Conservation (phyloP, 805 yeast genomes). For the Spencermartinsiella europaea region DNA sequence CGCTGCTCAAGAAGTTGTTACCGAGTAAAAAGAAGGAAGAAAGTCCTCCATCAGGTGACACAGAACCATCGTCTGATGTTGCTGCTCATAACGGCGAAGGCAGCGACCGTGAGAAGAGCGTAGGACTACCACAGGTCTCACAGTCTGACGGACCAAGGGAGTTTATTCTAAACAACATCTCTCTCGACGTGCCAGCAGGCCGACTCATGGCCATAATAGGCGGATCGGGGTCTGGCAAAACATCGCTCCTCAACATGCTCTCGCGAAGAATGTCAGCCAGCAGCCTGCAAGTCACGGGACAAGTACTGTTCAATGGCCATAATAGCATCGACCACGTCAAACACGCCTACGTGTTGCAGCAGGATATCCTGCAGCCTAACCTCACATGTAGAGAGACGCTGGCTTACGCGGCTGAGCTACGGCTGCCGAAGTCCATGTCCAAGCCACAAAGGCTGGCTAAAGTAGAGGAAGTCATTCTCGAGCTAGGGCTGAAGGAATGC, state of each 20-base stretch:
- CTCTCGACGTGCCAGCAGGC: slow-evolving; percentile 56
- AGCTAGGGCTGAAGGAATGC: slow-evolving; percentile 62
- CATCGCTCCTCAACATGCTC: slow-evolving; percentile 61
- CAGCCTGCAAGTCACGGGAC: slow-evolving; percentile 24
- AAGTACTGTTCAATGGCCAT: slow-evolving; percentile 26
- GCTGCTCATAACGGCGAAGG: neutral
- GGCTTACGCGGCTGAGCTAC: slow-evolving; percentile 62
- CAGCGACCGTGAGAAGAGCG: neutral
- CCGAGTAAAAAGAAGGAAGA: neutral
- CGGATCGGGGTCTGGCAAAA: slow-evolving; percentile 84
- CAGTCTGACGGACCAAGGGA: slow-evolving; percentile 11
- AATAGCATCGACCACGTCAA: slow-evolving; percentile 29
- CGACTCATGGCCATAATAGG: slow-evolving; percentile 77
- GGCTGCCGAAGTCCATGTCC: slow-evolving; percentile 47
- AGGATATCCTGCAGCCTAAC: slow-evolving; percentile 66
- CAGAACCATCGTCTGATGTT: neutral
- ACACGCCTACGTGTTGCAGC: slow-evolving; percentile 68
- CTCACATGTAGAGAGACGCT: slow-evolving; percentile 70
- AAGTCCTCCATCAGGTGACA: neutral
- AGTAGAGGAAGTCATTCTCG: slow-evolving; percentile 56
- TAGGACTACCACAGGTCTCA: neutral
- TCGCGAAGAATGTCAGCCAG: slow-evolving; percentile 28
- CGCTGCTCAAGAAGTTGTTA: neutral
- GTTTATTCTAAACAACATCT: slow-evolving; percentile 44
- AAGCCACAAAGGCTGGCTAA: slow-evolving; percentile 41